Base-by-base conservation (phyloP, 148 eudicot genomes). In the Limonium bicolor region DNA sequence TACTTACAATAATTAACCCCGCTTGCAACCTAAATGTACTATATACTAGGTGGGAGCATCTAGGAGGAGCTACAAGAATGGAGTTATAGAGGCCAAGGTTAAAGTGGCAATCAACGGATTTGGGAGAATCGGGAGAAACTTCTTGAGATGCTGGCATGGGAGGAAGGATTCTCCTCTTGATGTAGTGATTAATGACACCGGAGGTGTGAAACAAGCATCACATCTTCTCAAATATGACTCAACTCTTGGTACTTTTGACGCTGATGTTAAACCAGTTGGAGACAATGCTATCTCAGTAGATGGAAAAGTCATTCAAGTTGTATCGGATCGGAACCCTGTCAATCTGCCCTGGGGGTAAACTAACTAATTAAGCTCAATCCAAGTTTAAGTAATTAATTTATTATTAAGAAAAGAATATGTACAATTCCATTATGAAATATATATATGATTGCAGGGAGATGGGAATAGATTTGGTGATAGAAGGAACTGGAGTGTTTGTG, bases 201-300 rank as follows among this genome's bases (percentile, higher is more conserved):
- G 99, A 3, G 99, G 99, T 40, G 87, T 84, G 33, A 90, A 90
- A 64, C 95, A 84, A 49, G 99, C 99, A 20, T 80, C 99, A 24
- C 99, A 90, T 78, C 93, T 90, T 26, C 93, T 90, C 62, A 90
- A 90, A 61, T 90, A 90, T 48, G 99, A 90, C 56, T 90, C 99
- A 48, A 90, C 87, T 51, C 93, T 90, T 42, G 99, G 99, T 10
- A 90, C 68, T 35, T 90, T 90, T 13, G 99, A 90, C 0, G 99
- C 99, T 4, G 93, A 80, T 27, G 99, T 90, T 61, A 84, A 75
- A 63, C 88, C 99, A 4, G 76, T 56, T 0, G 99, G 95, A 1
- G 61, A 58, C 4, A 68, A 71, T 36, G 82, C 58, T 33, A 84
- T 90, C 53, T 90, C 99, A 1, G 99, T 90, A 21, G 99, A 90